These are phyloP conservation scores for Aspergillus texensis DNA, from an alignment of 2,329 filamentous ascomycete species.

Conservation along the genomic window DNA sequence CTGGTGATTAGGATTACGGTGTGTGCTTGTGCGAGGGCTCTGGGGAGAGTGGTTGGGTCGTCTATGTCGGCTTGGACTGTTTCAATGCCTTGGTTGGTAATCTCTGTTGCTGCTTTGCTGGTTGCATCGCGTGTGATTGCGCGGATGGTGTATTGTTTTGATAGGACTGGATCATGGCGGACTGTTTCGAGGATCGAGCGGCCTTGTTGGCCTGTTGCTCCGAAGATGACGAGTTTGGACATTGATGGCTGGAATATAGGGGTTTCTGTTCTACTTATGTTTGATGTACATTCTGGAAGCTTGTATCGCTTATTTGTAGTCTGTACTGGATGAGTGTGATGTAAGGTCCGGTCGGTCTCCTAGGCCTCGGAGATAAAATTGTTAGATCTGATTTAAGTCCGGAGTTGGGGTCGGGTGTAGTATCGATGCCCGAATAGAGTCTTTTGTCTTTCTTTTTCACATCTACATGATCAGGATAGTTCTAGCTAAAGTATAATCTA, in stretches of 20 bases:
- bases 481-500: accelerated
- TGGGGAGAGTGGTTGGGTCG: conserved; percentile 33
- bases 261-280: neutral
- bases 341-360: neutral
- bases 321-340: neutral
- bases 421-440: neutral
- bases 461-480: accelerated
- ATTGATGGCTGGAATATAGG: conserved; percentile 11
- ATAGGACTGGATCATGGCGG: conserved; percentile 47
- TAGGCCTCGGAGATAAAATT: neutral
- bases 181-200: conserved; percentile 55
- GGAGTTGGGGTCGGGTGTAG: too few species aligned
- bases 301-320: neutral
- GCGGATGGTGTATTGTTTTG: conserved; percentile 55
- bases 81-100: conserved; percentile 53
- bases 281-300: neutral
- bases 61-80: conserved; percentile 57
- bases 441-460: neutral
- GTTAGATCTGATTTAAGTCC: neutral
- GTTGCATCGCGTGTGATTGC: conserved; percentile 58
- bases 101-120: conserved; percentile 47
- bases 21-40: conserved; percentile 50
- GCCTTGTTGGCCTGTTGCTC: conserved; percentile 64
- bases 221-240: conserved; percentile 53
- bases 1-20: conserved; percentile 40